A percentile compares a stretch with the other conserved stretches of the same genome.
Evolutionary conservation across 108 stramenopile genomes (phyloP).

Genomic region (Epithemia pelagica): DNA sequence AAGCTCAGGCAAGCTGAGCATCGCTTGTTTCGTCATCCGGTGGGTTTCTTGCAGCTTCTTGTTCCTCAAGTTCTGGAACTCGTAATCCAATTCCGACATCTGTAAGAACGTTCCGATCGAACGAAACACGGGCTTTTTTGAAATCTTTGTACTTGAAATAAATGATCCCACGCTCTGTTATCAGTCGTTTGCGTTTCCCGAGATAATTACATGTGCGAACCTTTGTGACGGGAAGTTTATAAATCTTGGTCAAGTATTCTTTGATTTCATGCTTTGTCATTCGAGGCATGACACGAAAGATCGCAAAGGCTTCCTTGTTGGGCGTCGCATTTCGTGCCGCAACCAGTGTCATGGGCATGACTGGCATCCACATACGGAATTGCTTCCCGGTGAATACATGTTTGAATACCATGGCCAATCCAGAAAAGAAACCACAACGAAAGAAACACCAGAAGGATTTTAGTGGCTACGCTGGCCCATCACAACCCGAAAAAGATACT

Average conservation of each 20-base stretch:
- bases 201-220: slow-evolving; percentile 81
- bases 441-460: no score
- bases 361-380: slow-evolving; percentile 84
- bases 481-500: no score
- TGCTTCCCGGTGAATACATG: slow-evolving; percentile 8
- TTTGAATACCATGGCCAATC: neutral
- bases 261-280: slow-evolving; percentile 96
- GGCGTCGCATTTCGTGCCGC: slow-evolving; percentile 60
- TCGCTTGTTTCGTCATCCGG: no score
- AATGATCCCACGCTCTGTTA: slow-evolving; percentile 44
- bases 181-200: slow-evolving; percentile 70
- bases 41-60: no score
- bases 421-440: no score
- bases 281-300: slow-evolving; percentile 74
- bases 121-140: slow-evolving; percentile 85
- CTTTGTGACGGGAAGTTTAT: slow-evolving; percentile 78
- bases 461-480: no score
- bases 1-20: no score
- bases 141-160: slow-evolving; percentile 71
- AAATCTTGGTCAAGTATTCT: slow-evolving; percentile 91
- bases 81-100: slow-evolving; percentile 59
- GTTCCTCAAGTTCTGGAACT: slow-evolving; percentile 43
- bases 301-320: slow-evolving; percentile 53
- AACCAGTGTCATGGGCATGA: slow-evolving; percentile 74
- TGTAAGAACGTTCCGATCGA: slow-evolving; percentile 49